Evolutionary conservation across 2,329 filamentous ascomycete species (phyloP), one percentile per base, ranked within the genome.

Genomic region (Nakataea oryzae): DNA sequence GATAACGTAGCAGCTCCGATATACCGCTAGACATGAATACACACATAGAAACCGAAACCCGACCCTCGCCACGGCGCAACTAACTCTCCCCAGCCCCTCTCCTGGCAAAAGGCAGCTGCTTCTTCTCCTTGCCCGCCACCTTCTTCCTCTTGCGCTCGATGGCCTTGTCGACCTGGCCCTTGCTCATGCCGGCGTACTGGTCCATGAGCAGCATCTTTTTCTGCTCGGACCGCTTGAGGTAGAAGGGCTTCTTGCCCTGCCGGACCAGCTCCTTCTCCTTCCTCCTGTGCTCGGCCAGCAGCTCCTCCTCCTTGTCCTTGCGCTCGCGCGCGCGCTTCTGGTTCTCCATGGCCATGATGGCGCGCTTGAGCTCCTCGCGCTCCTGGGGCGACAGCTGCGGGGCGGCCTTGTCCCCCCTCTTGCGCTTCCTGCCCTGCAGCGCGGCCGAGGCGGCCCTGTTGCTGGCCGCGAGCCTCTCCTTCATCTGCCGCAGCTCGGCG

Each of bases 61-160:
- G n/a, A n/a, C n/a, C n/a, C n/a, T n/a, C n/a, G n/a, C n/a, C n/a
- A n/a, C n/a, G n/a, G n/a, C n/a, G n/a, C n/a, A n/a, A n/a, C n/a
- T 29, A n/a, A 26, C 59, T 54, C 28, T 64, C 65, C 63, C 67
- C 69, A 54, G 63, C 68, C 27, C 72, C 73, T 64, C 84, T 77
- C 65, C 83, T 76, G 59, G 75, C 77, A 71, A 76, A 75, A 0
- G 86, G 86, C 81, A 93, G 78, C 65, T 86, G 82, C 77, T 86
- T 96, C 78, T 89, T 89, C 81, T 97, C 95, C 79, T 89, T 93
- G 12, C 85, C 80, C 0, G 90, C 86, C 61, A 91, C 79, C 87
- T 96, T 97, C 87, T 96, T 97, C 74, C 91, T 80, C 77, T 89
- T 86, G 72, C 90, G 82, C 80, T 96, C 91, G 69, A 97, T 90